Percentiles rank a stretch among this genome's conserved stretches.
phyloP scores from a whole-genome alignment of 2,329 filamentous ascomycete genomes.

The Sclerotinia glacialis region DNA sequence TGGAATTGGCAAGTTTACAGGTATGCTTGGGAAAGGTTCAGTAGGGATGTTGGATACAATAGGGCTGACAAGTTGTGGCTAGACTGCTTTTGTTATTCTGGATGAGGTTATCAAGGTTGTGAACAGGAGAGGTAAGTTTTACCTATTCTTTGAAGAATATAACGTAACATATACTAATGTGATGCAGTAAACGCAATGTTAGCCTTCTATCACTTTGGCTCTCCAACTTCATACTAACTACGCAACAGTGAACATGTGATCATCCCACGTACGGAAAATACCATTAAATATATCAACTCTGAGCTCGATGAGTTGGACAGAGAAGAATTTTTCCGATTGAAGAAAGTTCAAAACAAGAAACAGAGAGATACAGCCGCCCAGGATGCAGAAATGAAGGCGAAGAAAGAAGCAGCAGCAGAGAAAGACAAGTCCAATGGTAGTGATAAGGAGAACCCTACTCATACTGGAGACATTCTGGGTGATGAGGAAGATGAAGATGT shows the following conservation, averaged over 20 bases:
- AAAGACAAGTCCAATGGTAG: conserved; percentile 46
- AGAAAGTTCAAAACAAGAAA: conserved; percentile 89
- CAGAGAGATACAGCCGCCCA: conserved; percentile 70
- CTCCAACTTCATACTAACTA: conserved; percentile 25
- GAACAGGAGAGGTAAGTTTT: conserved; percentile 77
- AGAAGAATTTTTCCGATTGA: conserved; percentile 96
- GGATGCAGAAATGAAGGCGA: conserved; percentile 73
- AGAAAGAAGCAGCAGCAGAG: conserved; percentile 57
- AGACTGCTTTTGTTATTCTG: conserved; percentile 94
- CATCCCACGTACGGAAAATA: conserved; percentile 96
- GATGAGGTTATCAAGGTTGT: conserved; percentile 99
- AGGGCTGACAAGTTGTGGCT: conserved; percentile 21
- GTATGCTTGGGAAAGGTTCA: conserved; percentile 40
- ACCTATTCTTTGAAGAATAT: neutral
- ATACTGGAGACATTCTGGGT: conserved; percentile 64
- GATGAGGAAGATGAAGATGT: conserved; percentile 79
- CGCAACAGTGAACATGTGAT: conserved; percentile 76
- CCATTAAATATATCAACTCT: conserved; percentile 99
- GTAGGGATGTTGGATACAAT: neutral
- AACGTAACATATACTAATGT: conserved; percentile 32
- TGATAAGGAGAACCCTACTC: conserved; percentile 45
- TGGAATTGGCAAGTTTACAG: conserved; percentile 91
- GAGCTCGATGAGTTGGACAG: conserved; percentile 95
- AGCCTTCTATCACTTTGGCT: conserved; percentile 39
- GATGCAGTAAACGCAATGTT: conserved; percentile 83